Evolutionary conservation across 2,329 filamentous ascomycete species (phyloP).

Genomic region (Salinomyces thailandicus): DNA sequence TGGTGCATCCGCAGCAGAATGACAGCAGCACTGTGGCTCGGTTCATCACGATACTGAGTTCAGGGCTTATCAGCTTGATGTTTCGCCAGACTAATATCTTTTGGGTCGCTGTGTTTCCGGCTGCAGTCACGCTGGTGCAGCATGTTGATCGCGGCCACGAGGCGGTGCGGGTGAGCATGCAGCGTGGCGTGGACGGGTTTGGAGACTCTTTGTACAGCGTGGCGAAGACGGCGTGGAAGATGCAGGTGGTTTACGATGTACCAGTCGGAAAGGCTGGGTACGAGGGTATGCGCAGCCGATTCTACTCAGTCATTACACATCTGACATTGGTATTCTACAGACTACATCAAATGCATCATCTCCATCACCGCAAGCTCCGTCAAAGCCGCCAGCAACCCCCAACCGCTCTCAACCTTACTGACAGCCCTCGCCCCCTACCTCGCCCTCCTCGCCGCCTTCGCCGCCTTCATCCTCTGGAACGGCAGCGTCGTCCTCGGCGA

Average conservation of each 20-base stretch:
- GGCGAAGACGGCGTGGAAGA: slow-evolving; percentile 27
- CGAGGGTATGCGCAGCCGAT: slow-evolving; percentile 33
- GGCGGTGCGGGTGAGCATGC: slow-evolving; percentile 27
- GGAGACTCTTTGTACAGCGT: slow-evolving; percentile 20
- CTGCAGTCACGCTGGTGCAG: slow-evolving; percentile 38
- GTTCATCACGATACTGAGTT: slow-evolving; percentile 28
- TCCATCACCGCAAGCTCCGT: slow-evolving; percentile 54
- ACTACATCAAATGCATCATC: slow-evolving; percentile 42
- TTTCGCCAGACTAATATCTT: slow-evolving; percentile 97
- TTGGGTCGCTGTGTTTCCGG: slow-evolving; percentile 75
- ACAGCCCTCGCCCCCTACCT: slow-evolving; percentile 40
- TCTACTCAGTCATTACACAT: background rate
- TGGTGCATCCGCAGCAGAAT: slow-evolving; percentile 28
- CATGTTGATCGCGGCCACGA: slow-evolving; percentile 44
- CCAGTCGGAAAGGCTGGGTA: slow-evolving; percentile 38
- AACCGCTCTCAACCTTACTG: slow-evolving; percentile 12
- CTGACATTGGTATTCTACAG: slow-evolving; percentile 19
- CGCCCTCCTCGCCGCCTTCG: slow-evolving; percentile 56
- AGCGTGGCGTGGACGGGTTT: slow-evolving; percentile 20
- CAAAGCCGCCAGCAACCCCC: slow-evolving; percentile 27
- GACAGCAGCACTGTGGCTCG: slow-evolving; percentile 11
- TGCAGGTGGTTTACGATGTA: slow-evolving; percentile 41
- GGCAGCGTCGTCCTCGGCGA: slow-evolving; percentile 88
- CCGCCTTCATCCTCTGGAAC: slow-evolving; percentile 71
- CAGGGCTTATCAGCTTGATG: slow-evolving; percentile 57